Evolutionary conservation across 1,284 basidiomycete species (phyloP).

Genomic region (Leccinum huronense): DNA sequence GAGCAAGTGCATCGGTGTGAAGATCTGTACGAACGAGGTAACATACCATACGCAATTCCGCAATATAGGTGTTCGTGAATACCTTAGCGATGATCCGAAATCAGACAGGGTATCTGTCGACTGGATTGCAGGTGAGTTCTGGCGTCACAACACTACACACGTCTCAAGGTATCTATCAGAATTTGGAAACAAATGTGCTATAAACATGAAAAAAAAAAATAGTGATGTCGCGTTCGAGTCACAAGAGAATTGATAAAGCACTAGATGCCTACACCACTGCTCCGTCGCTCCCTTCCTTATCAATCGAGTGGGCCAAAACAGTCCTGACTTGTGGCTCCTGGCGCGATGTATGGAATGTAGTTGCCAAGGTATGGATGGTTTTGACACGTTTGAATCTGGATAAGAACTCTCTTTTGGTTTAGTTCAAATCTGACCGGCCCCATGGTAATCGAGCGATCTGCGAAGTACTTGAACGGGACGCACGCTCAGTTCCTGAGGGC

Average conservation of each 20-base stretch:
- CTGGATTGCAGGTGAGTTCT: slow-evolving; percentile 2
- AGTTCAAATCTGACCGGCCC: neutral
- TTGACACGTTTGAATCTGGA: neutral
- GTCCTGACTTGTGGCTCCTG: neutral
- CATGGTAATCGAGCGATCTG: neutral
- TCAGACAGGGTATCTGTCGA: neutral
- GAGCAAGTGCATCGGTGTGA: slow-evolving; percentile 4
- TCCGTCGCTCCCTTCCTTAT: neutral
- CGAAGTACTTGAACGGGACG: slow-evolving; percentile 1
- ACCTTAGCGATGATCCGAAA: neutral
- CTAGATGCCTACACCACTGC: neutral
- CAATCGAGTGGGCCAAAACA: slow-evolving; percentile 1
- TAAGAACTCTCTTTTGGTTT: neutral
- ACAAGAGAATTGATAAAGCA: neutral
- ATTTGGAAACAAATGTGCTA: neutral
- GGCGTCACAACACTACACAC: neutral
- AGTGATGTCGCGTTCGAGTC: neutral
- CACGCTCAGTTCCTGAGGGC: neutral
- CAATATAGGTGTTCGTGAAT: neutral
- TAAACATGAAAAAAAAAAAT: neutral
- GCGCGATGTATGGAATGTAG: neutral
- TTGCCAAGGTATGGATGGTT: neutral
- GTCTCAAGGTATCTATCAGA: neutral
- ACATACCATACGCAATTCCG: neutral
- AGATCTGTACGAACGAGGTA: neutral